Evolutionary conservation across 768 basidiomycete genomes (phyloP).

Genomic region (Tulasnella sp.): DNA sequence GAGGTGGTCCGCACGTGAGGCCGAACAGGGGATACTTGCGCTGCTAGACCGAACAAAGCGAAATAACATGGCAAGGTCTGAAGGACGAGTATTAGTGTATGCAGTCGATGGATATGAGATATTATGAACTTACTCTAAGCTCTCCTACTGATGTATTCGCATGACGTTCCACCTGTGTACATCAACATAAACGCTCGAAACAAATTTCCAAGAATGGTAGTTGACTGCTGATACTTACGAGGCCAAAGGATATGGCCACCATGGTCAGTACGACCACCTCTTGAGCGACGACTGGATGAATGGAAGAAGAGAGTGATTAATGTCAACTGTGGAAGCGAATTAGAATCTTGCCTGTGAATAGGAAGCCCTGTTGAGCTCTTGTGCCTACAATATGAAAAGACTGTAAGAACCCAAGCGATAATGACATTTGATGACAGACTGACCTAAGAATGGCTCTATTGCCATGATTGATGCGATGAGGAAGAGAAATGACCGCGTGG

Average conservation of each 20-base stretch:
- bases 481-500: not conserved
- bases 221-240: constrained; percentile 25
- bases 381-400: constrained; percentile 10
- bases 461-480: constrained; percentile 11
- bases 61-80: constrained; percentile 77
- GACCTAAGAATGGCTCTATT: constrained; percentile 13
- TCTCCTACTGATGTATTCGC: constrained; percentile 1
- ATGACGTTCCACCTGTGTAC: not conserved
- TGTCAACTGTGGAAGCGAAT: constrained; percentile 27
- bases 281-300: constrained; percentile 29
- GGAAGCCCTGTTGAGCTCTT: constrained; percentile 26
- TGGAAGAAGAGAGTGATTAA: constrained; percentile 23
- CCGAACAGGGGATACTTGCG: constrained; percentile 34
- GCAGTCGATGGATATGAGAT: too few relatives aligned
- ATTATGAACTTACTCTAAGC: constrained; percentile 22
- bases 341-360: constrained; percentile 50
- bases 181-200: not conserved
- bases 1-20: not conserved
- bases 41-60: constrained; percentile 68
- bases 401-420: not conserved
- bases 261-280: constrained; percentile 60
- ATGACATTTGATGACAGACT: not conserved
- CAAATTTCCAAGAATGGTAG: not conserved
- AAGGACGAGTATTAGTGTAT: constrained; percentile 30
- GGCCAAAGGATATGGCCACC: constrained; percentile 56